Base-by-base conservation (phyloP, 1,284 basidiomycete species). In the Abortiporus biennis region DNA sequence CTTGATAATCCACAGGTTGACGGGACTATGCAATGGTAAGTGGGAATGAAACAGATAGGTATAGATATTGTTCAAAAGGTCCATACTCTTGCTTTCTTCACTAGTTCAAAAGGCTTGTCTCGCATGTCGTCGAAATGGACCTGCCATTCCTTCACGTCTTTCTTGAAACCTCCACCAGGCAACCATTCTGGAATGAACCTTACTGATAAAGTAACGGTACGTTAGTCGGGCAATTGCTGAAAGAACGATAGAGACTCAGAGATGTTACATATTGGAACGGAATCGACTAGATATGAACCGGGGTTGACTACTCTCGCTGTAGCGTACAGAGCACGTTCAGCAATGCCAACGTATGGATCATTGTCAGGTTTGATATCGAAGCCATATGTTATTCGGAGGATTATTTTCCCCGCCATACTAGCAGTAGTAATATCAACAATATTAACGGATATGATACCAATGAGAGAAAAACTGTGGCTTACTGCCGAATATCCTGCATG, bases 131-230 rank as follows among this genome's bases (percentile, higher is more conserved):
- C 11, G 12, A 43, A 21, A 33, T 19, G 9, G 17, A 46, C 37
- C 42, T 49, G 50, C 52, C 58, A 56, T 31, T 48, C 63, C 56
- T 58, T 61, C 0, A 63, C 72, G 34, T 70, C 67, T 13, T 66
- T 64, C 4, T 62, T 51, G 65, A 74, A 70, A 1, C 54, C 53
- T 0, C 64, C 59, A 5, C 67, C 68, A 3, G 68, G 68, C 34
- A 68, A 49, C 66, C 66, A 69, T 8, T 41, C 48, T 0, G 68
- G 68, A 9, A 69, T 41, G 38, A 65, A 53, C 42, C 55, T 59
- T 35, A 69, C 54, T 53, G 47, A 15, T 13, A 19, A 4, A 13
- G 38, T 31, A 12, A n/a, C 15, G 5, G 15, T 37, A 8, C 6
- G 22, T 21, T 15, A 36, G 5, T 17, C 11, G 11, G 13, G 19